Percentiles rank a stretch among this genome's conserved stretches.
Conservation (phyloP, 2,329 filamentous ascomycete species). For the Aspergillus ruber region DNA sequence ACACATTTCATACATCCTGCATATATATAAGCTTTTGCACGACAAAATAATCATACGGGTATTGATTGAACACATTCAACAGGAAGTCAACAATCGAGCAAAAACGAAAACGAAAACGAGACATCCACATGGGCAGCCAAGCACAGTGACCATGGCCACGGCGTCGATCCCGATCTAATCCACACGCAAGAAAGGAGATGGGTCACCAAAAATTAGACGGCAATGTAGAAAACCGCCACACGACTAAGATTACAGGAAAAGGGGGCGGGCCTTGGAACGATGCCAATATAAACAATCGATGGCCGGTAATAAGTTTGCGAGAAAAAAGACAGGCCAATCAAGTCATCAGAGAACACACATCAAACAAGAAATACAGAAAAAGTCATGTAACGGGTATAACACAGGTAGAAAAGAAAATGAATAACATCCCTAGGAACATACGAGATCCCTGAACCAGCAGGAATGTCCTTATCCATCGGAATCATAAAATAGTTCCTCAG, state of each 20-base stretch:
- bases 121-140: neutral
- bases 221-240: neutral
- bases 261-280: neutral
- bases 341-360: neutral
- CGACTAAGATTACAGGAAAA: conserved; percentile 2
- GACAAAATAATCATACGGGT: neutral
- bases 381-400: conserved; percentile 1
- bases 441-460: neutral
- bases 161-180: neutral
- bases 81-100: neutral
- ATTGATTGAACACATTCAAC: neutral
- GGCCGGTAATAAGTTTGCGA: too few relatives aligned
- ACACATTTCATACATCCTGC: neutral
- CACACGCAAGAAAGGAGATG: neutral
- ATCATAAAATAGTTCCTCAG: neutral
- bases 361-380: neutral
- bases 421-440: neutral
- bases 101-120: neutral
- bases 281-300: neutral
- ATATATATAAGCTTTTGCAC: neutral
- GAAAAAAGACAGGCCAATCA: neutral
- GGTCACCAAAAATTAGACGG: neutral
- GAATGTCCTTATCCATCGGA: neutral
- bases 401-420: neutral
- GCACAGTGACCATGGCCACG: neutral